Evolutionary conservation across 148 eudicot genomes (phyloP).

Genomic region (Vaccinium myrtillus): DNA sequence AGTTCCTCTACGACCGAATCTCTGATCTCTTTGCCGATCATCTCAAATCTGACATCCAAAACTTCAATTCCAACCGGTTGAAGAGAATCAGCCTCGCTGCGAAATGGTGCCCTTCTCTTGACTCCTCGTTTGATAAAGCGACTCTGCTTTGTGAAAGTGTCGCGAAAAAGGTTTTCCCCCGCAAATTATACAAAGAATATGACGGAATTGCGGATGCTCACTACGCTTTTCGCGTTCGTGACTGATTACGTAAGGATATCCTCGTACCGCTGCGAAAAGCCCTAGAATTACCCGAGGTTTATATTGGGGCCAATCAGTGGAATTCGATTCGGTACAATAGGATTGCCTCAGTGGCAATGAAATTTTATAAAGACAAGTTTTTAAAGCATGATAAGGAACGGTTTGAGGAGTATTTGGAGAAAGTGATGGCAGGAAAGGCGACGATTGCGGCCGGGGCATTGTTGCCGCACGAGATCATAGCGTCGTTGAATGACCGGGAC

Average conservation of each 20-base stretch:
- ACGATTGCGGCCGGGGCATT: conserved; percentile 55
- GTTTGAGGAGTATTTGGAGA: conserved; percentile 33
- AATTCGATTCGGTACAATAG: conserved; percentile 29
- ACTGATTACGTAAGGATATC: conserved; percentile 48
- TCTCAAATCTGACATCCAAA: conserved; percentile 6
- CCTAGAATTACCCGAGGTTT: conserved; percentile 48
- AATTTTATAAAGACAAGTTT: conserved; percentile 26
- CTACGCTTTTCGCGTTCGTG: conserved; percentile 40
- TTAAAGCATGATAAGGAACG: conserved; percentile 31
- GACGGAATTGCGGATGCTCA: conserved; percentile 38
- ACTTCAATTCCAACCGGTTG: conserved; percentile 4
- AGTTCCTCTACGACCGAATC: conserved; percentile 5
- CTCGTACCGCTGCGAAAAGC: conserved; percentile 46
- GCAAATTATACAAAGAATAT: conserved; percentile 21
- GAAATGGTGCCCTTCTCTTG: conserved; percentile 35
- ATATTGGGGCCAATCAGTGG: conserved; percentile 42
- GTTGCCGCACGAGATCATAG: conserved; percentile 50
- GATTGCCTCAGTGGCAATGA: conserved; percentile 59
- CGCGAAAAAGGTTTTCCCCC: conserved; percentile 39
- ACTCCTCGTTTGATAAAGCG: conserved; percentile 20
- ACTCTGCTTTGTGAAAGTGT: conserved; percentile 34
- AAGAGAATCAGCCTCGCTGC: conserved; percentile 9
- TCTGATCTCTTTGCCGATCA: conserved; percentile 8
- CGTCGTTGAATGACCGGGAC: conserved; percentile 18
- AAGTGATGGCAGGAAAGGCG: conserved; percentile 41